phyloP scores from a whole-genome alignment of 139 green algal species.

The Mesotaenium endlicherianum region DNA sequence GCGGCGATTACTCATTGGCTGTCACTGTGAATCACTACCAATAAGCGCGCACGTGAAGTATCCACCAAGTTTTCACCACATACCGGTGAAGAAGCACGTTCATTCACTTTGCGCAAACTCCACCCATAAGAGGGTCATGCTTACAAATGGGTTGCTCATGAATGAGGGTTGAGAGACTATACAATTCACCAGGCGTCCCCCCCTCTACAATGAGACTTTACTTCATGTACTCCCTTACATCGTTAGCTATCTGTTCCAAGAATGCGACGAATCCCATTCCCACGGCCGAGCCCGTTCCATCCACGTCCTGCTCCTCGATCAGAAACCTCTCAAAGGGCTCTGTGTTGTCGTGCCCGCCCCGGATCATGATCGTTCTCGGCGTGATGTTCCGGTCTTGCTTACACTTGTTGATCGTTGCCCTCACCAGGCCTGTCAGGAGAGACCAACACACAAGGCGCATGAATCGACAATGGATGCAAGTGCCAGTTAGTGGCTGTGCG shows the following conservation, averaged over 20 bases:
- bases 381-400: constrained; percentile 64
- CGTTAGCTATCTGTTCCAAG: constrained; percentile 27
- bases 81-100: not conserved
- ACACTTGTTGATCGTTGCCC: constrained; percentile 55
- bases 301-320: constrained; percentile 69
- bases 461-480: not conserved
- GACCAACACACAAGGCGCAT: not conserved
- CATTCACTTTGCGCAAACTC: not conserved
- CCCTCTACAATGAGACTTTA: too few species aligned
- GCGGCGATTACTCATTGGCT: not conserved
- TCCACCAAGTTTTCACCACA: not conserved
- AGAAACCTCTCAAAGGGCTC: constrained; percentile 66
- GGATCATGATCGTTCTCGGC: constrained; percentile 66
- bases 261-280: constrained; percentile 48
- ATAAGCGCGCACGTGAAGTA: not conserved
- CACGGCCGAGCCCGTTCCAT: not conserved
- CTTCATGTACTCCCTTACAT: constrained; percentile 50
- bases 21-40: not conserved
- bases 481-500: too few species aligned
- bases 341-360: constrained; percentile 59
- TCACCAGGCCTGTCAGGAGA: constrained; percentile 48
- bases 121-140: not conserved
- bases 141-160: too few species aligned
- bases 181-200: too few species aligned
- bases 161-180: too few species aligned